Base-by-base conservation (phyloP, 1,139 yeast species). In the Suhomyces maxii region DNA sequence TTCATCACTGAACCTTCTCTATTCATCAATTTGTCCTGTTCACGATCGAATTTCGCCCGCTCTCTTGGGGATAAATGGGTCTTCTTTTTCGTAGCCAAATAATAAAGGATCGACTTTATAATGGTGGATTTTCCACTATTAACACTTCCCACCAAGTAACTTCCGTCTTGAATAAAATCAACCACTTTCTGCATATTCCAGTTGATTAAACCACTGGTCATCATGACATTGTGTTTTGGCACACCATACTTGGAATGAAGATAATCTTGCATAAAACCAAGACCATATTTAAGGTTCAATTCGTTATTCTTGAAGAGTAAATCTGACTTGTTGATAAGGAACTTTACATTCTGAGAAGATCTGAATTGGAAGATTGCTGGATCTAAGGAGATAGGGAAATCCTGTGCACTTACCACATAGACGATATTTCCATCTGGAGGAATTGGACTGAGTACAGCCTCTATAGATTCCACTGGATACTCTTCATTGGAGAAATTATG, bases 61-160 rank as follows among this genome's bases (percentile, higher is more conserved):
- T 58, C 59, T 28, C 51, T 48, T 7, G 14, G 26, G 5, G 51
- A 40, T 37, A 46, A 28, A n/a, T 36, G 3, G 7, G 41, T 26
- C 34, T 32, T 41, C 49, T 42, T 47, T 43, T 37, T 48, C 12
- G 40, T 43, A 44, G 42, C 59, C 58, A 31, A 61, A 8, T 60
- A 44, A 41, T 67, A 65, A 12, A 80, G 54, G 31, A 84, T 55
- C n/a, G 79, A 60, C 53, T 76, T 79, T 3, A 85, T 73, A 28
- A 89, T 59, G 1, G 86, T 73, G 1, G 95, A 82, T 61, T 89
- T 89, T 1, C 97, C 97, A 12, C 82, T 74, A 58, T 89, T 89
- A 8, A 88, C 82, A 52, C 77, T 76, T 1, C 97, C 97, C 10
- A 89, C 69, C 33, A 89, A 63, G 58, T 81, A 85, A 26, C 82